phyloP scores from a whole-genome alignment of 805 yeast genomes.

The Pichia nanzhaoensis region DNA sequence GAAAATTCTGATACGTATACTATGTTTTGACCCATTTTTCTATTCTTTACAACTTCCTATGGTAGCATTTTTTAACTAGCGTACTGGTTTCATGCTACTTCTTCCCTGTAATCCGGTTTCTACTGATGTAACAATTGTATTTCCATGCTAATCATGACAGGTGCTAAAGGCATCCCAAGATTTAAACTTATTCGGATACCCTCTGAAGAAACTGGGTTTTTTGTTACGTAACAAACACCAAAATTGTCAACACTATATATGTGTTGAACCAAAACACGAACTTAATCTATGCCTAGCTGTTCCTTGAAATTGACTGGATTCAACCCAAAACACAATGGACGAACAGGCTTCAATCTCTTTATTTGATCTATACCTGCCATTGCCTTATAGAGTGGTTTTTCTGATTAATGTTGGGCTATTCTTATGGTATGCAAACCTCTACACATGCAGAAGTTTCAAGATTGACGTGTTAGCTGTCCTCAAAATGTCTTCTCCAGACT shows the following conservation, averaged over 20 bases:
- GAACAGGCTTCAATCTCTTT: not conserved
- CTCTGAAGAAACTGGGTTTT: conserved; percentile 11
- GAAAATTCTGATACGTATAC: conserved; percentile 51
- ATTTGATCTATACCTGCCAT: conserved; percentile 27
- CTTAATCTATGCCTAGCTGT: too few relatives aligned
- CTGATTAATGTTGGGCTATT: conserved; percentile 44
- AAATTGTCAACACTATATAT: too few relatives aligned
- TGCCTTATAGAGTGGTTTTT: conserved; percentile 46
- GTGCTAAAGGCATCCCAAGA: conserved; percentile 6
- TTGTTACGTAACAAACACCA: not conserved
- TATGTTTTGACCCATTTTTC: not conserved
- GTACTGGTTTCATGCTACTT: not conserved
- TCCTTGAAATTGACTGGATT: not conserved
- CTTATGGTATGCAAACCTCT: conserved; percentile 46
- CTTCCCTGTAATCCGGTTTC: conserved; percentile 15
- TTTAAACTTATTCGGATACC: conserved; percentile 11
- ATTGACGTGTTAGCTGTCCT: conserved; percentile 42
- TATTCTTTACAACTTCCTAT: not conserved
- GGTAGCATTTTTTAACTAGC: not conserved
- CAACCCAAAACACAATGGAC: not conserved
- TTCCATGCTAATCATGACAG: conserved; percentile 58
- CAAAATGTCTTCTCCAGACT: conserved; percentile 26
- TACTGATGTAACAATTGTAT: conserved; percentile 37
- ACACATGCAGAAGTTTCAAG: conserved; percentile 31
- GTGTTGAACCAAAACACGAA: too few relatives aligned